Conservation (phyloP, 495 filamentous ascomycete species). For the Podospora pseudoanserina region DNA sequence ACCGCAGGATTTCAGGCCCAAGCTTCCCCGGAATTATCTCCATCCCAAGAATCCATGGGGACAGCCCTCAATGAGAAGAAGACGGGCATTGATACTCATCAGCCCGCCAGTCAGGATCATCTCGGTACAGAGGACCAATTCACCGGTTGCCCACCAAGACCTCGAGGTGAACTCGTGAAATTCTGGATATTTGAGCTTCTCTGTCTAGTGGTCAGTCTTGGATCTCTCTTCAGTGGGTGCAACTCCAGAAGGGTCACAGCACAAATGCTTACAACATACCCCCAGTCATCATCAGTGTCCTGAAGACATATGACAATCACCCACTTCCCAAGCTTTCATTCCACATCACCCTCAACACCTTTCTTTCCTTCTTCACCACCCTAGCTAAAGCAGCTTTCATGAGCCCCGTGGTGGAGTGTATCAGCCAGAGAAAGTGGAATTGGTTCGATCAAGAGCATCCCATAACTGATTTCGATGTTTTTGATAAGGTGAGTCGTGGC, state of each 20-base stretch:
- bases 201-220: conserved; percentile 2
- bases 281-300: conserved; percentile 31
- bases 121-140: too few relatives aligned
- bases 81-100: too few relatives aligned
- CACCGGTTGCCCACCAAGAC: too few relatives aligned
- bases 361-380: conserved; percentile 42
- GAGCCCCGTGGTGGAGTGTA: conserved; percentile 31
- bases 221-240: not conserved
- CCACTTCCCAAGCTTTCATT: conserved; percentile 35
- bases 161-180: too few relatives aligned
- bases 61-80: too few relatives aligned
- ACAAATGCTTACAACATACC: not conserved
- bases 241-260: too few relatives aligned
- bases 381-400: conserved; percentile 39
- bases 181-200: not conserved
- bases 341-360: conserved; percentile 40
- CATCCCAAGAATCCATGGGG: too few relatives aligned
- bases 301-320: conserved; percentile 34
- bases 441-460: conserved; percentile 40
- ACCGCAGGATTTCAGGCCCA: too few relatives aligned
- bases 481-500: conserved; percentile 40
- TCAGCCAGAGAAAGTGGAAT: conserved; percentile 45
- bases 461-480: conserved; percentile 40
- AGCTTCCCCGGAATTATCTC: too few relatives aligned
- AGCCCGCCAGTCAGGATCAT: too few relatives aligned